Base-by-base conservation (phyloP, 2,329 filamentous ascomycete species). In the Pseudogymnoascus sp. region DNA sequence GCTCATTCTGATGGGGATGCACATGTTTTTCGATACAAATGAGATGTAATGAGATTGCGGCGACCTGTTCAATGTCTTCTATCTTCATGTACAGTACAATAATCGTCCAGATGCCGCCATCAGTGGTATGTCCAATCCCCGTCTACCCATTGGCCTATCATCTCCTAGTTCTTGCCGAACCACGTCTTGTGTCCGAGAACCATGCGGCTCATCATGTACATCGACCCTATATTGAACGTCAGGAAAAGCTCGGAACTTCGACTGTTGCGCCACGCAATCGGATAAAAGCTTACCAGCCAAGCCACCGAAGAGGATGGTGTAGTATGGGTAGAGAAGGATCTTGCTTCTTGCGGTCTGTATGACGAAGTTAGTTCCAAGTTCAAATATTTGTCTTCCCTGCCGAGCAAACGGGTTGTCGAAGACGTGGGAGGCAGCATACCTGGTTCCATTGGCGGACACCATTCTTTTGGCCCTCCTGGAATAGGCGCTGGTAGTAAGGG, bases 171-270 rank as follows among this genome's bases (percentile, higher is more conserved):
- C 76, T 84, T 81, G 73, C 81, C 78, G 72, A 85, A 90, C 86
- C 87, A 92, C 66, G 87, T 90, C 84, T 91, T 93, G 82, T 93
- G 85, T 72, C 90, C 90, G 67, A 87, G 74, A 68, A 89, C 79
- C 80, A 89, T 86, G 75, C 90, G 88, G 75, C 82, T 78, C 80
- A 89, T 87, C 79, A 87, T 88, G 81, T 89, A 93, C 78, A 90
- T 78, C 67, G 75, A 73, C 62, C 73, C 78, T 79, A 64, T 59
- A 42, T 60, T 3, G 16, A 46, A 16, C 36, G 11, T 61, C 21
- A 63, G 46, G 31, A 63, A 37, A 53, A 4, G 16, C 28, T 14
- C 40, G 23, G 60, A 53, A 34, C 8, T 10, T 44, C 42, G 6
- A 59, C 34, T 18, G 18, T 42, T 31, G 36, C 11, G 38, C 11